Evolutionary conservation across 176 grass and related monocot species (phyloP).

Genomic region (Otatea glauca): DNA sequence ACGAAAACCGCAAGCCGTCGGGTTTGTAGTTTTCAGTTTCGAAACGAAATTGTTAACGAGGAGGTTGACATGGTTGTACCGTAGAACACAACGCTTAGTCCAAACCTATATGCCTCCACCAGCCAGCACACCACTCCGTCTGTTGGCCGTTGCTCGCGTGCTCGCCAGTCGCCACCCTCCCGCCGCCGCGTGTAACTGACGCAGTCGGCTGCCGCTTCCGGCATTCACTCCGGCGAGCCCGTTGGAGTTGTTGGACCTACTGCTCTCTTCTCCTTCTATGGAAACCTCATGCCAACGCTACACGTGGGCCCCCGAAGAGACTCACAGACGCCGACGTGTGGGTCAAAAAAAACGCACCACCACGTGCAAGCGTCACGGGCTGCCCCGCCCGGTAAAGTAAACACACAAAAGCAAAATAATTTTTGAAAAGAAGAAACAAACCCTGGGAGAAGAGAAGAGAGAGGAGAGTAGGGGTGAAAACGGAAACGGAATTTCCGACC

Average conservation of each 20-base stretch:
- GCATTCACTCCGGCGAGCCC: conserved; percentile 13
- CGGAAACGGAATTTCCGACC: too few species aligned
- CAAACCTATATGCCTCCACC: background rate
- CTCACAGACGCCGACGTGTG: conserved; percentile 26
- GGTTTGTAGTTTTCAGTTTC: too few species aligned
- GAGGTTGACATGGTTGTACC: too few species aligned
- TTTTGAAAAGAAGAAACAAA: background rate
- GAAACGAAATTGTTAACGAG: too few species aligned
- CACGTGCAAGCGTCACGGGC: background rate
- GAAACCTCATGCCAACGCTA: background rate
- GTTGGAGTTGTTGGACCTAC: background rate
- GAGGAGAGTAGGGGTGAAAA: too few species aligned
- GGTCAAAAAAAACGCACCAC: conserved; percentile 6
- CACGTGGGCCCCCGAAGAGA: background rate
- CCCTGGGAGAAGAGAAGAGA: background rate
- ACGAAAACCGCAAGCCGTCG: too few species aligned
- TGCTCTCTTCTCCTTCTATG: background rate
- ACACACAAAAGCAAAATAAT: background rate
- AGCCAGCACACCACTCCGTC: background rate
- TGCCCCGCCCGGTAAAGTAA: background rate
- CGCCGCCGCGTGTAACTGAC: background rate
- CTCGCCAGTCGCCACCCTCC: background rate
- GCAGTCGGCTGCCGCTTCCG: background rate
- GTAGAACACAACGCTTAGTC: too few species aligned
- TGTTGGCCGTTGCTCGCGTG: background rate